Conservation (phyloP, 1,284 basidiomycete genomes). For the Marasmius oreades region DNA sequence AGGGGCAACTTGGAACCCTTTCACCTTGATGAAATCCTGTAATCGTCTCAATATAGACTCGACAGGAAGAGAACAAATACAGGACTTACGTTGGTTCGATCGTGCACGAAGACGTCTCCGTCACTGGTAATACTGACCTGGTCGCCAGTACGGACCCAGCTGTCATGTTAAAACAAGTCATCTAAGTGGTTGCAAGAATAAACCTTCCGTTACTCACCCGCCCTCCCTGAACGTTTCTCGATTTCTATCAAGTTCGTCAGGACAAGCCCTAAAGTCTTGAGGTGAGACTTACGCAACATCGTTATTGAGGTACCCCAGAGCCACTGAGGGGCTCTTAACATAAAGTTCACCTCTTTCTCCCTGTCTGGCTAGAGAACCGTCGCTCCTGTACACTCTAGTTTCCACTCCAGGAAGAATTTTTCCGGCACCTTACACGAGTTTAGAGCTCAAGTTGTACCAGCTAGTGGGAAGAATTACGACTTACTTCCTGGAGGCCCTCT, state of each 20-base stretch:
- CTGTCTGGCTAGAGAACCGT: conserved; percentile 40
- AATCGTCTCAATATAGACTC: neutral
- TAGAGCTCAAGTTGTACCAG: neutral
- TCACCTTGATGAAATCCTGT: conserved; percentile 37
- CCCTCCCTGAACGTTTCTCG: conserved; percentile 29
- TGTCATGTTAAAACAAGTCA: conserved; percentile 18
- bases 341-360: conserved; percentile 49
- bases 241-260: conserved; percentile 19
- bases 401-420: conserved; percentile 36
- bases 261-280: neutral
- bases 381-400: conserved; percentile 39
- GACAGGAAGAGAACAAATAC: neutral
- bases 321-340: conserved; percentile 37
- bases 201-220: conserved; percentile 20
- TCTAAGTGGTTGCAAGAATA: neutral
- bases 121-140: conserved; percentile 41
- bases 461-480: neutral
- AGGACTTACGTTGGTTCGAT: conserved; percentile 46
- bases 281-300: conserved; percentile 41
- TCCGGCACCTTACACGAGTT: conserved; percentile 29
- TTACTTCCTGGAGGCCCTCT: conserved; percentile 34
- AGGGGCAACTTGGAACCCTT: conserved; percentile 46
- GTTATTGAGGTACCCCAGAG: conserved; percentile 45
- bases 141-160: conserved; percentile 55
- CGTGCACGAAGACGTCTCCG: conserved; percentile 47